Percentiles rank a stretch among this genome's conserved stretches.
Evolutionary conservation across 116 monocot genomes (phyloP).

Genomic region (Thalassia testudinum): DNA sequence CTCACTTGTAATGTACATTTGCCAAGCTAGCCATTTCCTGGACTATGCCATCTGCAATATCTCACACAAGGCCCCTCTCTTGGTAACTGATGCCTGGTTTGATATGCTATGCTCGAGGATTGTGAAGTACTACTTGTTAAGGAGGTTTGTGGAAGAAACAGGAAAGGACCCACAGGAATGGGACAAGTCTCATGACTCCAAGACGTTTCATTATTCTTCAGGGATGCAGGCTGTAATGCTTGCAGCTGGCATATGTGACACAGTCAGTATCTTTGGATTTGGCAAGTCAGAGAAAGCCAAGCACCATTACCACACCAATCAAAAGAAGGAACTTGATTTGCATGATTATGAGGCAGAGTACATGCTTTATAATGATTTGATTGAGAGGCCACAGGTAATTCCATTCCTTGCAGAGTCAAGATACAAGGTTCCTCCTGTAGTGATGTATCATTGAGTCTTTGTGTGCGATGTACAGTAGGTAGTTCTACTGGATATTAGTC

Average conservation of each 20-base stretch:
- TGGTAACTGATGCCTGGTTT: conserved; percentile 15
- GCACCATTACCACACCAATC: conserved; percentile 84
- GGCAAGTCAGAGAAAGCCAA: conserved; percentile 49
- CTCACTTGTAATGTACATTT: conserved; percentile 72
- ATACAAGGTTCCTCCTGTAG: conserved; percentile 27
- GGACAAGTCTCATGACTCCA: conserved; percentile 34
- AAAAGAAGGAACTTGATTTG: conserved; percentile 55
- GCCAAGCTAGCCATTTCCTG: conserved; percentile 66
- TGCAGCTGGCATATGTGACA: conserved; percentile 41
- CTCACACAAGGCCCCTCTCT: conserved; percentile 2
- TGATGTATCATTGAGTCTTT: conserved; percentile 30
- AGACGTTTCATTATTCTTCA: conserved; percentile 73
- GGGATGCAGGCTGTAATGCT: conserved; percentile 75
- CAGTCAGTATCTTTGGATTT: conserved; percentile 54
- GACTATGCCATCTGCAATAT: conserved; percentile 30
- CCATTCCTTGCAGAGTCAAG: conserved; percentile 47
- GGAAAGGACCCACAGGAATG: conserved; percentile 40
- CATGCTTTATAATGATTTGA: conserved; percentile 44
- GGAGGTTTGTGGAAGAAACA: conserved; percentile 33
- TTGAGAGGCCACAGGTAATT: conserved; percentile 30
- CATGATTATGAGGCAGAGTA: conserved; percentile 86
- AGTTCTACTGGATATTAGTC: too few species aligned
- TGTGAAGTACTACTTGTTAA: conserved; percentile 71
- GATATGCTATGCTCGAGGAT: conserved; percentile 60
- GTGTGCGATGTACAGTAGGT: too few species aligned